Percentiles rank a stretch among this genome's conserved stretches.
Evolutionary conservation across 805 yeast genomes (phyloP).

Genomic region (Tetrapisispora namnaoensis): DNA sequence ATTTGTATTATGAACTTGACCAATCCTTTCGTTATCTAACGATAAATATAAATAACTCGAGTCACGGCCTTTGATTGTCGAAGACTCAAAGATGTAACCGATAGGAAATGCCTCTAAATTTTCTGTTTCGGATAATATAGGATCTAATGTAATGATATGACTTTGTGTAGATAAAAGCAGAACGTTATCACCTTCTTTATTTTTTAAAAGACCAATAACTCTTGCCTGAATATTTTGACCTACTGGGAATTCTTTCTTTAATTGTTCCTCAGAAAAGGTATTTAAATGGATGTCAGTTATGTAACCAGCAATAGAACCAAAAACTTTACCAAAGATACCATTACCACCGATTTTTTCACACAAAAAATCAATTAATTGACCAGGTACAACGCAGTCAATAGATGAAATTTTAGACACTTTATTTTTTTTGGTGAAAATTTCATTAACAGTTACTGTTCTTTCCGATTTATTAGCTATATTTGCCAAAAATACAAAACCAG

Average conservation of each 20-base stretch:
- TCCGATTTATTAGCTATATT: slow-evolving; percentile 41
- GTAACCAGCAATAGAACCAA: slow-evolving; percentile 67
- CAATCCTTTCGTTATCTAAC: slow-evolving; percentile 46
- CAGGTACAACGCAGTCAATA: slow-evolving; percentile 77
- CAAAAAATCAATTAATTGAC: slow-evolving; percentile 66
- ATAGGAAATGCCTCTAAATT: slow-evolving; percentile 61
- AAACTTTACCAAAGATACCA: slow-evolving; percentile 65
- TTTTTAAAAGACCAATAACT: slow-evolving; percentile 50
- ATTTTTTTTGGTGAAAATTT: slow-evolving; percentile 35
- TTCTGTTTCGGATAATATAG: slow-evolving; percentile 12
- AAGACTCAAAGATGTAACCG: slow-evolving; percentile 53
- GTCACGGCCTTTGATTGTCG: slow-evolving; percentile 52
- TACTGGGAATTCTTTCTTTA: slow-evolving; percentile 54
- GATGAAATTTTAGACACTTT: slow-evolving; percentile 52
- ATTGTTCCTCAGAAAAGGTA: slow-evolving; percentile 33
- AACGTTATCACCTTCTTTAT: slow-evolving; percentile 44
- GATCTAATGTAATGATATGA: slow-evolving; percentile 33
- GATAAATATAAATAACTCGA: slow-evolving; percentile 46
- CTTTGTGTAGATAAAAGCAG: slow-evolving; percentile 52
- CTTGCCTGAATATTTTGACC: slow-evolving; percentile 66
- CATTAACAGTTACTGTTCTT: slow-evolving; percentile 44
- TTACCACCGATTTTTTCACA: slow-evolving; percentile 46
- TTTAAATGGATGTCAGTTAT: slow-evolving; percentile 59
- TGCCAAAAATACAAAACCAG: slow-evolving; percentile 65
- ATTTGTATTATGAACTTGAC: slow-evolving; percentile 73